Base-by-base conservation (phyloP, 2,329 filamentous ascomycete species). In the Diaporthe nobilis region DNA sequence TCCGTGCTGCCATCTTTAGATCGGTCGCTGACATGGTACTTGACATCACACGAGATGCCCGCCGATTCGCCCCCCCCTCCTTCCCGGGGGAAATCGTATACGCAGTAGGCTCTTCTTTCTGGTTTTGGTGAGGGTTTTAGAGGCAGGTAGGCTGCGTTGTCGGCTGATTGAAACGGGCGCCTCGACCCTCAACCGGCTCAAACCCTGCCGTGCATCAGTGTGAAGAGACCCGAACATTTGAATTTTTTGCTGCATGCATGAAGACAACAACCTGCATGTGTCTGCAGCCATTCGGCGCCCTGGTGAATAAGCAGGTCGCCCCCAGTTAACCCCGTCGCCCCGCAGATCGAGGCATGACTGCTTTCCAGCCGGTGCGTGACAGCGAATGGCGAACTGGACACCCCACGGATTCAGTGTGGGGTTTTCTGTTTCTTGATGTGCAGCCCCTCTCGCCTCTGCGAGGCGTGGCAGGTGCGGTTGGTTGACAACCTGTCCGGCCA, bases 341-440 rank as follows among this genome's bases (percentile, higher is more conserved):
- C 71, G 47, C 71, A 53, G 58, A 42, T 44, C 39, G 47, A 67
- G 49, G 58, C 60, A 47, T 55, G 60, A 65, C 71, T 73, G 49
- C 49, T 44, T 55, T 60, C 39, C 39, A 49, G 53, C 55, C 39
- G 71, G 25, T 42, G 49, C 58, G 28, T 49, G 71, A 63, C 58
- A 65, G 49, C 47, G 71, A 65, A 73, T 63, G 51, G 71, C 58
- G 37, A 42, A 57, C 49, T 55, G 37, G 3, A 63, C 34, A 73
- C 71, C 58, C 71, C 71, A 73, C 71, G 65, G 31, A 70, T 42
- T 17, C 34, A 39, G 63, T 70, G 65, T 70, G 65, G 65, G 65
- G 65, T 70, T 68, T 39, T 22, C 13, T 34, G 34, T 34, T 34
- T 34, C 34, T 8, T 20, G n/a, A 42, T 39, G 20, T 31, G 34